A percentile compares a stretch with the other conserved stretches of the same genome.
Conservation (phyloP, 208 protist species). For the Tritrichomonas musculus region DNA sequence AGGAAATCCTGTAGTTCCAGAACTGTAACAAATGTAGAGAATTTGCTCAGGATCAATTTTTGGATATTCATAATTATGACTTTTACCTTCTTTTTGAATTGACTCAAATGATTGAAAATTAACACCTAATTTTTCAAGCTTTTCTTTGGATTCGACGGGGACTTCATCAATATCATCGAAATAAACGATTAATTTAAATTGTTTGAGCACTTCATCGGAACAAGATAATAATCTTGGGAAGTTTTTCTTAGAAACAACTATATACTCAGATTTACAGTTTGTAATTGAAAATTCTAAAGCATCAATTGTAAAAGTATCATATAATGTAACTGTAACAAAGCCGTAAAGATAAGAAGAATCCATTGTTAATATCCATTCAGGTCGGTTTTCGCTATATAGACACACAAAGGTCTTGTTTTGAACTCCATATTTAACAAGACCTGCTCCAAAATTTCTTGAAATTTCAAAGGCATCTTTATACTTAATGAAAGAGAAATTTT, state of each 20-base stretch:
- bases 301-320: neutral
- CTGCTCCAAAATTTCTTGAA: neutral
- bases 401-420: neutral
- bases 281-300: neutral
- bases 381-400: neutral
- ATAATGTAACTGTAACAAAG: neutral
- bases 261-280: neutral
- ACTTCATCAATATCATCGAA: neutral
- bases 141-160: neutral
- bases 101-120: neutral
- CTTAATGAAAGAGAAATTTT: neutral
- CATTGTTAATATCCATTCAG: neutral
- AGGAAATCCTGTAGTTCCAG: slow-evolving; percentile 5
- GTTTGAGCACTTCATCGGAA: neutral
- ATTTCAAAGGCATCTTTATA: neutral
- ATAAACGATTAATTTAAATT: neutral
- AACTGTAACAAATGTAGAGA: neutral
- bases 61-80: neutral
- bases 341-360: neutral
- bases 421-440: neutral
- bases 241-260: neutral
- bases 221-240: neutral
- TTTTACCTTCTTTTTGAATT: neutral
- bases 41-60: neutral
- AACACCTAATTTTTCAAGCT: neutral